Percentiles rank a stretch among this genome's conserved stretches.
Conservation (phyloP, 2,329 filamentous ascomycete genomes). For the Allantophomopsis lycopodina region DNA sequence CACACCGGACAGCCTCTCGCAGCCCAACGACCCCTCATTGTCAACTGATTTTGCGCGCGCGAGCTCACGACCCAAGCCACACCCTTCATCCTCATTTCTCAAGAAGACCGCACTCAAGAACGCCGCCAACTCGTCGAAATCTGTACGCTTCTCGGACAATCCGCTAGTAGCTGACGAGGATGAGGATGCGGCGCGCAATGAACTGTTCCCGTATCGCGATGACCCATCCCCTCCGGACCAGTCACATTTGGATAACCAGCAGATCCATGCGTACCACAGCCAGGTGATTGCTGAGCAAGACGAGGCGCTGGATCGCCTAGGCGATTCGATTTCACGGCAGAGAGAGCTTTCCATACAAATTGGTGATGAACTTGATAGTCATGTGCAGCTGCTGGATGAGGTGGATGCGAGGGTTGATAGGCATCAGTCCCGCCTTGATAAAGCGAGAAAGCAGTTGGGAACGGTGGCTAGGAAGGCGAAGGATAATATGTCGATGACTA, state of each 20-base stretch:
- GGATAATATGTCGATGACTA: constrained; percentile 73
- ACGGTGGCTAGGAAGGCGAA: constrained; percentile 60
- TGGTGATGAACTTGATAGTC: constrained; percentile 85
- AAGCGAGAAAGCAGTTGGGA: constrained; percentile 60
- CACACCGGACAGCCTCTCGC: constrained; percentile 34
- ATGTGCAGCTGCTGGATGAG: constrained; percentile 81
- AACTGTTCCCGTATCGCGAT: constrained; percentile 59
- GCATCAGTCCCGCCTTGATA: constrained; percentile 62
- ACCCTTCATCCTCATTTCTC: constrained; percentile 28
- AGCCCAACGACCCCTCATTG: constrained; percentile 51
- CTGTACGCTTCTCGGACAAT: constrained; percentile 75
- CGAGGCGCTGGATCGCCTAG: constrained; percentile 76
- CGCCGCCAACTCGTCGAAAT: constrained; percentile 33
- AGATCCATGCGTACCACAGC: constrained; percentile 76
- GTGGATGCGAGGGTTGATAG: constrained; percentile 73
- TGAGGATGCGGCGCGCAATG: constrained; percentile 35
- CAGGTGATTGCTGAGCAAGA: constrained; percentile 81
- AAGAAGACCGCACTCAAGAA: constrained; percentile 19
- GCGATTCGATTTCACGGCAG: constrained; percentile 78
- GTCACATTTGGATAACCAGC: constrained; percentile 56
- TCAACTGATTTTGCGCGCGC: constrained; percentile 52
- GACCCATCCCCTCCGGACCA: constrained; percentile 33
- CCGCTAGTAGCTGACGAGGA: constrained; percentile 25
- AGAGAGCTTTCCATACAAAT: constrained; percentile 91
- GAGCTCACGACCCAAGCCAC: constrained; percentile 19